Evolutionary conservation across 139 green algal species (phyloP).

Genomic region (Tetradesmus lagerheimii): DNA sequence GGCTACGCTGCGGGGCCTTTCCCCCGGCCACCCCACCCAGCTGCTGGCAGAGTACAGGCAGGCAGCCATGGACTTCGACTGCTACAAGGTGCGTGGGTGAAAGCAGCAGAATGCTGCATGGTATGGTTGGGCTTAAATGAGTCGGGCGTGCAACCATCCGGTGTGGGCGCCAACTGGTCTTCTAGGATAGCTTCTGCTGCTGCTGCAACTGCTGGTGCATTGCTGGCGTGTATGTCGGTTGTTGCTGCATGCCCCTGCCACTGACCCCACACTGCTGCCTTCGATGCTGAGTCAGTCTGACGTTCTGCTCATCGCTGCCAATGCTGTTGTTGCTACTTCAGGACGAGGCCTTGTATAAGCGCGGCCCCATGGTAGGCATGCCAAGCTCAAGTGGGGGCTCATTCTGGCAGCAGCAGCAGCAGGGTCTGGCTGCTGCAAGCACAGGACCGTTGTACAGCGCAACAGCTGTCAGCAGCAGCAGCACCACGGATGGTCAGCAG

Average conservation of each 20-base stretch:
- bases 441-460: background rate
- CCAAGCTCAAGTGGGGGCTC: background rate
- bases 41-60: conserved; percentile 39
- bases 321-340: background rate
- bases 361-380: background rate
- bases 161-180: too few relatives aligned
- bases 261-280: background rate
- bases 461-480: background rate
- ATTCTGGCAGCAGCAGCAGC: background rate
- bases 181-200: background rate
- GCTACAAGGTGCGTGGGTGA: background rate
- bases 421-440: background rate
- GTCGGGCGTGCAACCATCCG: too few relatives aligned
- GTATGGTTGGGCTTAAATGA: background rate
- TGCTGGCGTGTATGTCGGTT: background rate
- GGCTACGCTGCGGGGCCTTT: background rate
- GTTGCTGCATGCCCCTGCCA: background rate
- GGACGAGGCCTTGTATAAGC: background rate
- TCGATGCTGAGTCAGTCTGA: too few relatives aligned
- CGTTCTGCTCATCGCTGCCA: background rate
- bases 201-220: background rate
- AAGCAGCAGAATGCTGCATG: too few relatives aligned
- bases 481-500: background rate
- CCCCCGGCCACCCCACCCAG: background rate
- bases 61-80: conserved; percentile 27